Evolutionary conservation across 352 stramenopile species (phyloP).

Genomic region (Phytophthora macrochlamydospora): DNA sequence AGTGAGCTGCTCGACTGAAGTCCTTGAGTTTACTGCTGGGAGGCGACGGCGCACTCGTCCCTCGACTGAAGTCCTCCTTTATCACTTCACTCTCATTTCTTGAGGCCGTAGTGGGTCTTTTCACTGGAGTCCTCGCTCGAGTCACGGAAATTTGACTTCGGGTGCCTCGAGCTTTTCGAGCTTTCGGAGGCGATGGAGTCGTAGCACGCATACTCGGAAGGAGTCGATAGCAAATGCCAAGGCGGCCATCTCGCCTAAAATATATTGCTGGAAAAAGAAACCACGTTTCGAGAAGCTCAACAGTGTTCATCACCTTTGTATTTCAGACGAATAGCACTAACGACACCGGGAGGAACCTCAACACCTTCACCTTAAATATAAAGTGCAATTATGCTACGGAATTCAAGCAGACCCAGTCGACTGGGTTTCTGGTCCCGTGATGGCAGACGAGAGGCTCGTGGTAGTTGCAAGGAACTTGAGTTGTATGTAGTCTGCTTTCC

Average conservation of each 20-base stretch:
- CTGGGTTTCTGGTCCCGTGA: constrained; percentile 2
- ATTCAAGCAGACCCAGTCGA: not conserved
- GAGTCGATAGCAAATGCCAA: no score
- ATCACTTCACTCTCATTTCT: constrained; percentile 4
- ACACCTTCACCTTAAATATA: not conserved
- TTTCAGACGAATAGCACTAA: no score
- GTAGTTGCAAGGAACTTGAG: constrained; percentile 11
- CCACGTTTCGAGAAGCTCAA: no score
- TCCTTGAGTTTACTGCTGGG: constrained; percentile 8
- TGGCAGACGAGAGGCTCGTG: constrained; percentile 23
- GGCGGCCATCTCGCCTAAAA: no score
- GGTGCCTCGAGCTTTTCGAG: constrained; percentile 9
- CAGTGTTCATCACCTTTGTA: no score
- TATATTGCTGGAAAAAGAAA: no score
- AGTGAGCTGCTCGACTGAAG: constrained; percentile 41
- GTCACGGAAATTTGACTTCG: constrained; percentile 12
- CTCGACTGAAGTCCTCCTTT: not conserved
- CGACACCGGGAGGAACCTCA: not conserved
- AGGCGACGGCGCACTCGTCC: not conserved
- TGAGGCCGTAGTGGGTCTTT: not conserved
- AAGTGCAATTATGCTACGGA: not conserved
- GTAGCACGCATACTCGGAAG: constrained; percentile 5
- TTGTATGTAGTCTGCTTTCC: constrained; percentile 6
- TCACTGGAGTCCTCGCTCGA: constrained; percentile 12
- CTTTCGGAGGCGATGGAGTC: constrained; percentile 17